phyloP scores from a whole-genome alignment of 768 basidiomycete genomes.

The Leccinum pellstonianum region DNA sequence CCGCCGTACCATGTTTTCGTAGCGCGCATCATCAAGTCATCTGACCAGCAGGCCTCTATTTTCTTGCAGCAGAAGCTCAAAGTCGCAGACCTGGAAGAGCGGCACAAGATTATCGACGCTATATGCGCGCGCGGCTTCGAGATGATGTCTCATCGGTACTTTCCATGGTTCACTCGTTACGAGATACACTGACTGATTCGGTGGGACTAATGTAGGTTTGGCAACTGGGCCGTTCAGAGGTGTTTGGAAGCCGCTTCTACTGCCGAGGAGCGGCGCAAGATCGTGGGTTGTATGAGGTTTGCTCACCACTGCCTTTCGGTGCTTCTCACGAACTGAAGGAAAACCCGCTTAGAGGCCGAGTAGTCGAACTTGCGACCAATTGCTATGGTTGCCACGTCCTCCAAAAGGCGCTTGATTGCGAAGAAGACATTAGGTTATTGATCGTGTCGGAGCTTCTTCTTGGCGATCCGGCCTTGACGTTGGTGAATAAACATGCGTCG shows the following conservation, averaged over 20 bases:
- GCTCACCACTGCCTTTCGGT: slow-evolving; percentile 10
- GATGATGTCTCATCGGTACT: slow-evolving; percentile 87
- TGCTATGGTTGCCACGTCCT: slow-evolving; percentile 89
- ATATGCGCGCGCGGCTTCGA: slow-evolving; percentile 83
- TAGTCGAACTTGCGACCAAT: slow-evolving; percentile 85
- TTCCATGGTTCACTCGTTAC: slow-evolving; percentile 3
- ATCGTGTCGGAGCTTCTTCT: slow-evolving; percentile 84
- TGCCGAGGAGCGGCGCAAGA: slow-evolving; percentile 72
- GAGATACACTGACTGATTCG: slow-evolving; percentile 11
- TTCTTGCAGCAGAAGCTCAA: slow-evolving; percentile 90
- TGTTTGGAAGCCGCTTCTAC: slow-evolving; percentile 80
- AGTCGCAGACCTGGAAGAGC: slow-evolving; percentile 74
- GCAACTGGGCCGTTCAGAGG: slow-evolving; percentile 89
- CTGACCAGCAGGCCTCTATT: slow-evolving; percentile 88
- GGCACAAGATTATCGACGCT: slow-evolving; percentile 82
- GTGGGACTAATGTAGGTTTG: slow-evolving; percentile 54
- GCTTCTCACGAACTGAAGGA: slow-evolving; percentile 10
- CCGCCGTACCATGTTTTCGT: slow-evolving; percentile 84
- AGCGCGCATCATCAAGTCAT: slow-evolving; percentile 81
- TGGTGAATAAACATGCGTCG: slow-evolving; percentile 88
- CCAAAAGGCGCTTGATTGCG: slow-evolving; percentile 88
- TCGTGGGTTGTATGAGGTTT: slow-evolving; percentile 84
- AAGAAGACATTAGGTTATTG: slow-evolving; percentile 78
- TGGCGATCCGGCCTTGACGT: slow-evolving; percentile 81
- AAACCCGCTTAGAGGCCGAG: slow-evolving; percentile 54